Percentiles rank a stretch among this genome's conserved stretches.
Evolutionary conservation across 306 rosid species (phyloP).

Genomic region (Dalbergia cultrata): DNA sequence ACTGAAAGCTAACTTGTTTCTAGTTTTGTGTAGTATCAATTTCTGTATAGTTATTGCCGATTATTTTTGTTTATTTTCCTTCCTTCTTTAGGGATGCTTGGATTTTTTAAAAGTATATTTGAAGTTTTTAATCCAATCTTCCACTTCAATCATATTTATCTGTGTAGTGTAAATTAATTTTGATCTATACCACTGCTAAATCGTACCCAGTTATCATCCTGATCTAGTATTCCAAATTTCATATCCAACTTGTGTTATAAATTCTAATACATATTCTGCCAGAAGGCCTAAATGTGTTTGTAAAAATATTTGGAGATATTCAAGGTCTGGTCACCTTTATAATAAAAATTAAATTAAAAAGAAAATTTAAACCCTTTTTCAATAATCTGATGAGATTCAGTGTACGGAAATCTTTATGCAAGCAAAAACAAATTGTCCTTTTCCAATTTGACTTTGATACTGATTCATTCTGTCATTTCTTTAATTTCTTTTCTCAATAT

Average conservation of each 20-base stretch:
- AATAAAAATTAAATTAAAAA: background rate
- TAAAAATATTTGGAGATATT: background rate
- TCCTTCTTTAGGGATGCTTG: background rate
- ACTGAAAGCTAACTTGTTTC: background rate
- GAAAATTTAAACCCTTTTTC: background rate
- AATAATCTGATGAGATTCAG: background rate
- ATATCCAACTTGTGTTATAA: background rate
- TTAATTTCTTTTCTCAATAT: background rate
- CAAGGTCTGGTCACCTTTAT: constrained; percentile 11
- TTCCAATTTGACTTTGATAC: background rate
- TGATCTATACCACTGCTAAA: background rate
- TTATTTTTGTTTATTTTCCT: constrained; percentile 6
- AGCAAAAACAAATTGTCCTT: background rate
- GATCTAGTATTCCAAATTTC: constrained; percentile 16
- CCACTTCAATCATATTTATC: constrained; percentile 18
- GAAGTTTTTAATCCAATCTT: background rate
- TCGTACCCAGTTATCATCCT: background rate
- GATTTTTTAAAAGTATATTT: background rate
- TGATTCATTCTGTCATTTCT: constrained; percentile 23
- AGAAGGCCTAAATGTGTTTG: background rate
- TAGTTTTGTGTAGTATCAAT: constrained; percentile 27
- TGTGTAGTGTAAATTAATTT: constrained; percentile 18
- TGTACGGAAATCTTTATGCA: background rate
- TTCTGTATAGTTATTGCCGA: background rate
- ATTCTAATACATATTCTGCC: background rate